phyloP scores from a whole-genome alignment of 345 rosid species.

The Excoecaria agallocha region DNA sequence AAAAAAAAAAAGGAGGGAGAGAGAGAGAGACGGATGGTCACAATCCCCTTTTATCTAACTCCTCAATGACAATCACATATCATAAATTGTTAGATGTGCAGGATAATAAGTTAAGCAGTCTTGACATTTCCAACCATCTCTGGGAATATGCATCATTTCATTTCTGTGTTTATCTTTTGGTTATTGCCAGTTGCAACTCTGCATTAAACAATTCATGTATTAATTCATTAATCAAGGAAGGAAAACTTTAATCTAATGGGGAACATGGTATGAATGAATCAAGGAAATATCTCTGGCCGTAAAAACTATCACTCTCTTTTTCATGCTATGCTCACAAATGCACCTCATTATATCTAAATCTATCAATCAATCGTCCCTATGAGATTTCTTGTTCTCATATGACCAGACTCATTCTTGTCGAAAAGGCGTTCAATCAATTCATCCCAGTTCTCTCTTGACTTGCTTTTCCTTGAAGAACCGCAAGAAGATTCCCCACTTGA shows the following conservation, averaged over 20 bases:
- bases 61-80: no score
- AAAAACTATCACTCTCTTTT: neutral
- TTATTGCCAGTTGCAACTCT: neutral
- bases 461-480: conserved; percentile 29
- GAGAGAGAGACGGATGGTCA: no score
- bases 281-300: conserved; percentile 13
- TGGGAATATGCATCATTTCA: no score
- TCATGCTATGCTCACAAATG: neutral
- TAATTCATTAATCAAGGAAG: neutral
- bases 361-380: conserved; percentile 15
- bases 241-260: neutral
- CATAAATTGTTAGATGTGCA: no score
- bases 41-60: no score
- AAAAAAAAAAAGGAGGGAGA: no score
- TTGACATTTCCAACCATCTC: no score
- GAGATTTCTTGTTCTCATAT: conserved; percentile 44
- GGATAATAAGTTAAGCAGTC: no score
- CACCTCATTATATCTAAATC: neutral
- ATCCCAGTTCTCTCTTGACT: conserved; percentile 59
- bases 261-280: conserved; percentile 21
- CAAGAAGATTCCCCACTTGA: conserved; percentile 40
- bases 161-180: no score
- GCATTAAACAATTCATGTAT: neutral
- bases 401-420: conserved; percentile 67
- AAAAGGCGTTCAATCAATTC: conserved; percentile 66